Evolutionary conservation across 148 eudicot genomes (phyloP).

Genomic region (Vaccinium vitisidaea): DNA sequence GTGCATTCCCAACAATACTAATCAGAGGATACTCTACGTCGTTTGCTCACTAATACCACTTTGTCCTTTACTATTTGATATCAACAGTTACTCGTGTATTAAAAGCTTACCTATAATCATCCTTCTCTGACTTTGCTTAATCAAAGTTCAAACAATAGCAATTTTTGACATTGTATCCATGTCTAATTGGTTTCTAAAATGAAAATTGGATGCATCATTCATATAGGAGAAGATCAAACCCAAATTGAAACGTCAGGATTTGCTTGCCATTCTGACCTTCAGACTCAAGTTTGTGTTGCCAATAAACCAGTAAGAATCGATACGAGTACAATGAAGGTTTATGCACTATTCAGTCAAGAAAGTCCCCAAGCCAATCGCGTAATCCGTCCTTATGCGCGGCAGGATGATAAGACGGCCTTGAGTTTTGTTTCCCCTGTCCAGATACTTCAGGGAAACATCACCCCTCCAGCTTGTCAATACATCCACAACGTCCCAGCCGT

Average conservation of each 20-base stretch:
- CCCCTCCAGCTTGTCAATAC: conserved; percentile 41
- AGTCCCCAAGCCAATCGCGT: neutral
- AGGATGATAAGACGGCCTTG: conserved; percentile 34
- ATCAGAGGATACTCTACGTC: neutral
- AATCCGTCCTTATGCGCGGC: conserved; percentile 47
- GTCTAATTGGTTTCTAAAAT: no score
- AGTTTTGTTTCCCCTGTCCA: conserved; percentile 44
- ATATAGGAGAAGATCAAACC: conserved; percentile 28
- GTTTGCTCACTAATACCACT: neutral
- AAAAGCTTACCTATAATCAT: neutral
- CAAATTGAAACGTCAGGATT: conserved; percentile 36
- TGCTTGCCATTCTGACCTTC: conserved; percentile 29
- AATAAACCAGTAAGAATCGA: conserved; percentile 28
- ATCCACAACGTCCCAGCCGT: conserved; percentile 49
- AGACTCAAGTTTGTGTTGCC: conserved; percentile 35
- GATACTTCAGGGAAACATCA: conserved; percentile 35
- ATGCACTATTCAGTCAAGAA: conserved; percentile 22
- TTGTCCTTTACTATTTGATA: neutral
- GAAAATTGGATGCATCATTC: neutral
- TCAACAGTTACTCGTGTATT: neutral
- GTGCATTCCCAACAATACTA: neutral
- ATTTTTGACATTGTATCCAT: no score
- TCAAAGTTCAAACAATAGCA: no score
- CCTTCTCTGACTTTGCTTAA: no score
- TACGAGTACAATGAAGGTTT: conserved; percentile 19